Evolutionary conservation across 768 basidiomycete genomes (phyloP).

Genomic region (Serendipita sp.): DNA sequence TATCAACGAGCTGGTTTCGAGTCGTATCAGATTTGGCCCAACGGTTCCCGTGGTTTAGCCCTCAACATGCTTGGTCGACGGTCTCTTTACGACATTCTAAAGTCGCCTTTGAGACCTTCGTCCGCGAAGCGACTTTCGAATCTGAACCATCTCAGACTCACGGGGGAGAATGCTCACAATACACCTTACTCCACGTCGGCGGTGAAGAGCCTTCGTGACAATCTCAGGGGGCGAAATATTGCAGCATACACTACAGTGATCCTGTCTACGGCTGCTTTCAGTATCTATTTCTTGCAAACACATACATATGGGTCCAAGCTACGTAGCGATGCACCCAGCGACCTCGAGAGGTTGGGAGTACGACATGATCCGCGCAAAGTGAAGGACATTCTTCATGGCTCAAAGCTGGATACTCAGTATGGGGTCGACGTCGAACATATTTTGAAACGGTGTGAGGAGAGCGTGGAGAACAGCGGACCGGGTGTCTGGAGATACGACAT

Average conservation of each 20-base stretch:
- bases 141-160: too few species aligned
- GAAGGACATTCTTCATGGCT: not conserved
- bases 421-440: slow-evolving; percentile 3
- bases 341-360: not conserved
- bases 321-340: not conserved
- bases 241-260: not conserved
- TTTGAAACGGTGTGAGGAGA: not conserved
- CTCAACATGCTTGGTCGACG: too few species aligned
- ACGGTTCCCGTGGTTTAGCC: too few species aligned
- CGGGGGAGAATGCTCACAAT: too few species aligned
- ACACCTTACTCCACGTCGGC: too few species aligned
- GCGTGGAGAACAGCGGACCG: not conserved
- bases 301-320: not conserved
- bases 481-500: slow-evolving; percentile 4
- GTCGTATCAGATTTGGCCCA: too few species aligned
- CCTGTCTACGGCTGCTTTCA: not conserved
- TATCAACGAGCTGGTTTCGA: too few species aligned
- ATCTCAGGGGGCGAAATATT: not conserved
- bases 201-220: too few species aligned
- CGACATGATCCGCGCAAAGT: not conserved
- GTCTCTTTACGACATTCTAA: too few species aligned
- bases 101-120: too few species aligned
- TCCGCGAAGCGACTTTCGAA: too few species aligned
- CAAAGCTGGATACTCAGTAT: not conserved
- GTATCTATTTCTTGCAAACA: not conserved